Conservation (phyloP, 345 rosid genomes). For the Salix brachista region DNA sequence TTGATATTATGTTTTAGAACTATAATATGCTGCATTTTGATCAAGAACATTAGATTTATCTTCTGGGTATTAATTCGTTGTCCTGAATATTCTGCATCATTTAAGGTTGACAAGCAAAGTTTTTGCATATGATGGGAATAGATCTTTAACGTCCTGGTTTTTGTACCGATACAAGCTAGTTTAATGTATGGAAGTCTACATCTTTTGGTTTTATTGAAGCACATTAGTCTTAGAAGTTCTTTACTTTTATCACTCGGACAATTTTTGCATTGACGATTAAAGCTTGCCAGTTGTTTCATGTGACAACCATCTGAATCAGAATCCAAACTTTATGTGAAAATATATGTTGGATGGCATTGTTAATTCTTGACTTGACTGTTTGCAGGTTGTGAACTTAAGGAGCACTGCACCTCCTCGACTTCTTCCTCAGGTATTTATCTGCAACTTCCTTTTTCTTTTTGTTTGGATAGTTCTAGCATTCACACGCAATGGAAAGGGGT, state of each 20-base stretch:
- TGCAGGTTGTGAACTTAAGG: constrained; percentile 82
- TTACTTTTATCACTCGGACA: neutral
- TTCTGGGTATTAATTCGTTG: neutral
- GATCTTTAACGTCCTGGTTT: neutral
- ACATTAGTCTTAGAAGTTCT: neutral
- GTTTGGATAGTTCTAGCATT: neutral
- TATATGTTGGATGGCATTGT: neutral
- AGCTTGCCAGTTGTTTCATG: neutral
- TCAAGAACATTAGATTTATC: neutral
- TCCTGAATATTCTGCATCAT: neutral
- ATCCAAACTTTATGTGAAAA: neutral
- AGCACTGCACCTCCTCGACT: constrained; percentile 52
- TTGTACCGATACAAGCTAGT: neutral
- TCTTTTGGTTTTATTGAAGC: neutral
- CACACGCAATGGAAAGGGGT: no score
- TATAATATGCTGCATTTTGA: neutral
- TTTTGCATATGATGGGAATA: neutral
- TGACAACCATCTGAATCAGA: neutral
- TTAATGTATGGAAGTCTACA: neutral
- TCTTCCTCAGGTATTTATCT: constrained; percentile 50
- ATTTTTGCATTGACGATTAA: neutral
- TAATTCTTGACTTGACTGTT: constrained; percentile 21
- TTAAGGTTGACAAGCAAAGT: neutral
- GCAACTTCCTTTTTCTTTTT: neutral
- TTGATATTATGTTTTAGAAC: neutral